Evolutionary conservation across 495 filamentous ascomycete genomes (phyloP).

Genomic region (Penicillium simplicissimum): DNA sequence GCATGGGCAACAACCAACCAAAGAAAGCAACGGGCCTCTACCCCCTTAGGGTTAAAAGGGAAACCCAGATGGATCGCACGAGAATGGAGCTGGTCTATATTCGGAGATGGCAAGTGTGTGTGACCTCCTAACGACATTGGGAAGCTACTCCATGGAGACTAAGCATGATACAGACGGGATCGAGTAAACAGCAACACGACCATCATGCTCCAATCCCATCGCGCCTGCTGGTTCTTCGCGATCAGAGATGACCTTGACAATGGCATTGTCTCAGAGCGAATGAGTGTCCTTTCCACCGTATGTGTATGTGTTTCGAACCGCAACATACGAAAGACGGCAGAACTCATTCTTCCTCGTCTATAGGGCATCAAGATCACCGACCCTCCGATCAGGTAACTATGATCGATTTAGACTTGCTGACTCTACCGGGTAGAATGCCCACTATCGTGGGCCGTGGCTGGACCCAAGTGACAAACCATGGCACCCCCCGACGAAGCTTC

Average conservation of each 20-base stretch:
- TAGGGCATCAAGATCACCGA: not conserved
- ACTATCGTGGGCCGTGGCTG: not conserved
- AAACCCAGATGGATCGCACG: not conserved
- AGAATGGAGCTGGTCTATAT: not conserved
- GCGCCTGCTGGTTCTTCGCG: not conserved
- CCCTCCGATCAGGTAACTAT: not conserved
- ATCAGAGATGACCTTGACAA: not conserved
- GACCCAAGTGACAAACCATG: not conserved
- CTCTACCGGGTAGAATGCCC: not conserved
- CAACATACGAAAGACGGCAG: not conserved
- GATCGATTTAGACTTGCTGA: not conserved
- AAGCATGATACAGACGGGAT: not conserved
- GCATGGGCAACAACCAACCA: not conserved
- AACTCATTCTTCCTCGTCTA: not conserved
- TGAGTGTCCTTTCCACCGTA: not conserved
- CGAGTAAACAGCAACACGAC: not conserved
- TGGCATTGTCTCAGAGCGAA: not conserved
- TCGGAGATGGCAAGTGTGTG: not conserved
- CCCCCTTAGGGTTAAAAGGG: not conserved
- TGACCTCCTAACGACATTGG: not conserved
- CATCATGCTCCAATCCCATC: not conserved
- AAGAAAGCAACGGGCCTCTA: not conserved
- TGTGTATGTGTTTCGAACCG: not conserved
- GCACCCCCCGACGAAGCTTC: not conserved
- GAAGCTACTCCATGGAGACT: not conserved